phyloP scores from a whole-genome alignment of 2,329 filamentous ascomycete genomes.

The Arthrobotrys conoides region DNA sequence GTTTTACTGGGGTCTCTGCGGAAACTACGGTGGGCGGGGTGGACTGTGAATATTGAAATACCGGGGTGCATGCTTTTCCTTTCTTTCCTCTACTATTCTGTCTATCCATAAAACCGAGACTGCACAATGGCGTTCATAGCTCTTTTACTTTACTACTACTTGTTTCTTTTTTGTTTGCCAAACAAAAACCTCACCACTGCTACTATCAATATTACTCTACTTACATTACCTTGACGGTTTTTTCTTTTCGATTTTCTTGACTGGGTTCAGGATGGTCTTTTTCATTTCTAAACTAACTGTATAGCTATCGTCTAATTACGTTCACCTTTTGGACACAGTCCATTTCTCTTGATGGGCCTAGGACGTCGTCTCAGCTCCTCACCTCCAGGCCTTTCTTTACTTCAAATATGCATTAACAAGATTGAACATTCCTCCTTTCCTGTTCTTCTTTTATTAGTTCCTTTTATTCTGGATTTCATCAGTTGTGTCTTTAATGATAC shows the following conservation, averaged over 20 bases:
- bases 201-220: constrained; percentile 41
- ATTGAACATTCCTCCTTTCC: background rate
- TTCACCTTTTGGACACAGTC: too few species aligned
- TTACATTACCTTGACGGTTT: constrained; percentile 14
- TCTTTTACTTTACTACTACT: constrained; percentile 9
- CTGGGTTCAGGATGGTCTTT: constrained; percentile 2
- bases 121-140: constrained; percentile 33
- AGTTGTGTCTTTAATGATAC: background rate
- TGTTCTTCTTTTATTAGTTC: background rate
- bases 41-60: constrained; percentile 42
- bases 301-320: background rate
- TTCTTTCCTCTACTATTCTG: background rate
- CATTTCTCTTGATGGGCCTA: too few species aligned
- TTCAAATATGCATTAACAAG: background rate
- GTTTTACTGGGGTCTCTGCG: constrained; percentile 15
- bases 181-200: constrained; percentile 39
- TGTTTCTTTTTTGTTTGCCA: constrained; percentile 37
- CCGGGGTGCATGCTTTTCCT: constrained; percentile 16
- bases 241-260: constrained; percentile 7
- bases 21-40: constrained; percentile 27
- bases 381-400: too few species aligned
- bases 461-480: background rate
- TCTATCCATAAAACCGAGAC: constrained; percentile 26
- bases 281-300: constrained; percentile 13
- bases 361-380: too few species aligned